These are phyloP conservation scores for Fusarium globosum DNA, from an alignment of 2,329 filamentous ascomycete species.

Conservation along the genomic window DNA sequence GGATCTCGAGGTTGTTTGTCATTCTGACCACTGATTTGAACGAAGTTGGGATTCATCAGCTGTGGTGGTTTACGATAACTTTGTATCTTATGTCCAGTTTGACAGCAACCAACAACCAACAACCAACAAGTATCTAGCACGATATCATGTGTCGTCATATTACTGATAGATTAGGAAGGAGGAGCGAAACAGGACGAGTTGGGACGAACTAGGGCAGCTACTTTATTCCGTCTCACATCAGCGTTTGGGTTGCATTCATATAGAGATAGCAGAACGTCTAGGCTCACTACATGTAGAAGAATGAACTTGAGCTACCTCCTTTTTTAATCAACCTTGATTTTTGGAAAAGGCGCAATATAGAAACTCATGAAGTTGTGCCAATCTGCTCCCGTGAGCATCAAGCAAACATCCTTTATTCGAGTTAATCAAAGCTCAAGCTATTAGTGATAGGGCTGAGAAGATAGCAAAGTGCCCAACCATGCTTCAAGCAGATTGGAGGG, in stretches of 20 bases:
- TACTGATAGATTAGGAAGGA: neutral
- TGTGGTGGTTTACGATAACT: neutral
- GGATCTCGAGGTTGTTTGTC: neutral
- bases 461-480: neutral
- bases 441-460: neutral
- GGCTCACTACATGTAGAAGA: too few relatives aligned
- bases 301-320: too few relatives aligned
- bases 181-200: neutral
- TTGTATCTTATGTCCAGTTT: neutral
- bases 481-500: neutral
- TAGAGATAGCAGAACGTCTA: too few relatives aligned
- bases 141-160: conserved; percentile 1
- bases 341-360: too few relatives aligned
- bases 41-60: too few relatives aligned
- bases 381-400: too few relatives aligned
- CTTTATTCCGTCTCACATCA: neutral
- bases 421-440: neutral
- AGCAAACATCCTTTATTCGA: too few relatives aligned
- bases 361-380: too few relatives aligned
- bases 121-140: neutral
- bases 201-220: neutral
- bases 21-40: conserved; percentile 1
- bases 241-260: neutral
- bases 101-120: neutral
- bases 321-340: too few relatives aligned